phyloP scores from a whole-genome alignment of 2,329 filamentous ascomycete genomes.

The Diatrype stigma region DNA sequence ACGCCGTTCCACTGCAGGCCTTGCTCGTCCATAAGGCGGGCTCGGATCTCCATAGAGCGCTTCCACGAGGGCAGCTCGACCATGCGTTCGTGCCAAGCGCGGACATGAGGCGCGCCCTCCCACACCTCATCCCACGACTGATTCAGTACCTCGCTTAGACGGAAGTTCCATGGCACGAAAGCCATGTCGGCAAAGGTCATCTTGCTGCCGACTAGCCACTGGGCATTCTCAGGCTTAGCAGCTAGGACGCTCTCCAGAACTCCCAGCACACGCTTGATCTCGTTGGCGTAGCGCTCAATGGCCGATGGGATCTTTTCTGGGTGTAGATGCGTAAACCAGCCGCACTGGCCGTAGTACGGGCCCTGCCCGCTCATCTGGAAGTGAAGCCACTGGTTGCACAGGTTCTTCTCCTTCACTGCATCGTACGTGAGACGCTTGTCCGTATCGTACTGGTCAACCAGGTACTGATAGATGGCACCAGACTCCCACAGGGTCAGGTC shows the following conservation, averaged over 20 bases:
- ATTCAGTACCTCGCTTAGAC: conserved; percentile 15
- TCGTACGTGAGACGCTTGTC: conserved; percentile 1
- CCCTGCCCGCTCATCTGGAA: conserved; percentile 38
- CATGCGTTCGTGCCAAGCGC: conserved; percentile 35
- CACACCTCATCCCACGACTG: conserved; percentile 20
- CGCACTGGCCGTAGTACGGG: conserved; percentile 32
- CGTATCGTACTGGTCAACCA: conserved; percentile 1
- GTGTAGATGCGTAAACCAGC: conserved; percentile 27
- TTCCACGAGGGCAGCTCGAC: conserved; percentile 28
- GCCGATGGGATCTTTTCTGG: conserved; percentile 22
- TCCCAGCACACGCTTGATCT: conserved; percentile 23
- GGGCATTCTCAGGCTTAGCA: conserved; percentile 1
- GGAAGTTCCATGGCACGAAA: conserved; percentile 18
- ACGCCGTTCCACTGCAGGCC: conserved; percentile 32
- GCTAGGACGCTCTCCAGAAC: conserved; percentile 15
- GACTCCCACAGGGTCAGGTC: conserved; percentile 11
- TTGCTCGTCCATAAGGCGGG: conserved; percentile 32
- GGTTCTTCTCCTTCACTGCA: conserved; percentile 9
- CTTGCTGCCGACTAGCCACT: conserved; percentile 13
- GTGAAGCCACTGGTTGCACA: conserved; percentile 31
- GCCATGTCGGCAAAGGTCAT: conserved; percentile 14
- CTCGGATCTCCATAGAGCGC: conserved; percentile 26
- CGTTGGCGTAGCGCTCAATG: conserved; percentile 25
- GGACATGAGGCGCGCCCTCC: conserved; percentile 21
- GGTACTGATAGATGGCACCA: conserved; percentile 11